A percentile compares a stretch with the other conserved stretches of the same genome.
These are phyloP conservation scores for Capsella rubella DNA, from an alignment of 441 rosid genomes.

Conservation along the genomic window DNA sequence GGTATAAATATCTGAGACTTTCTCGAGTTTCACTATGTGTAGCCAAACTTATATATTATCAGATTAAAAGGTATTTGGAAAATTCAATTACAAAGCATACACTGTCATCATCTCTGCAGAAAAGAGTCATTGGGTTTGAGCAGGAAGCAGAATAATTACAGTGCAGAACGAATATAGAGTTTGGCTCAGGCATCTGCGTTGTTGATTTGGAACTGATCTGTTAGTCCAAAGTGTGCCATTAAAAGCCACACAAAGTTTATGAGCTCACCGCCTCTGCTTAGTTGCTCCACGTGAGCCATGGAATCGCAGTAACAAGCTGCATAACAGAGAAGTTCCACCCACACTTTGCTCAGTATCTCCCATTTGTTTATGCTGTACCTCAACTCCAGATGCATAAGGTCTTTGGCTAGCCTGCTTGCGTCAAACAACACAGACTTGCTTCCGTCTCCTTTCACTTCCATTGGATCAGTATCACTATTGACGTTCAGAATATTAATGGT, in stretches of 20 bases:
- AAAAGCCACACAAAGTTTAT: slow-evolving; percentile 65
- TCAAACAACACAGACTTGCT: slow-evolving; percentile 74
- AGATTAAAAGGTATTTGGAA: not conserved
- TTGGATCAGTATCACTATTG: slow-evolving; percentile 47
- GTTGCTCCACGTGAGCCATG: slow-evolving; percentile 57
- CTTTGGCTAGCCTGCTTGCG: slow-evolving; percentile 59
- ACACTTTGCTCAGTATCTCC: slow-evolving; percentile 43
- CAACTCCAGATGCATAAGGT: slow-evolving; percentile 38
- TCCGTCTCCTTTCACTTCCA: slow-evolving; percentile 57
- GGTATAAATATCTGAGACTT: no score
- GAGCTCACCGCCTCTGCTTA: slow-evolving; percentile 69
- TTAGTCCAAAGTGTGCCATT: slow-evolving; percentile 71
- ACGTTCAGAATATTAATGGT: slow-evolving; percentile 39
- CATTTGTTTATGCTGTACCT: slow-evolving; percentile 40
- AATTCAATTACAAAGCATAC: slow-evolving; percentile 18
- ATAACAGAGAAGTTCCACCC: slow-evolving; percentile 62
- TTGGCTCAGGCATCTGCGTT: slow-evolving; percentile 53
- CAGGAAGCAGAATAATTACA: not conserved
- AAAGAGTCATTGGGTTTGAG: slow-evolving; percentile 10
- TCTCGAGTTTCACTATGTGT: no score
- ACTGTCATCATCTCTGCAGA: slow-evolving; percentile 1
- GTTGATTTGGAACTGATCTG: slow-evolving; percentile 51
- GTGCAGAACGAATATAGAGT: slow-evolving; percentile 18
- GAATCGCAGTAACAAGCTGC: slow-evolving; percentile 60
- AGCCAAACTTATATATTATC: no score